Base-by-base conservation (phyloP, 2,329 filamentous ascomycete genomes). In the Fusarium tuaranense region DNA sequence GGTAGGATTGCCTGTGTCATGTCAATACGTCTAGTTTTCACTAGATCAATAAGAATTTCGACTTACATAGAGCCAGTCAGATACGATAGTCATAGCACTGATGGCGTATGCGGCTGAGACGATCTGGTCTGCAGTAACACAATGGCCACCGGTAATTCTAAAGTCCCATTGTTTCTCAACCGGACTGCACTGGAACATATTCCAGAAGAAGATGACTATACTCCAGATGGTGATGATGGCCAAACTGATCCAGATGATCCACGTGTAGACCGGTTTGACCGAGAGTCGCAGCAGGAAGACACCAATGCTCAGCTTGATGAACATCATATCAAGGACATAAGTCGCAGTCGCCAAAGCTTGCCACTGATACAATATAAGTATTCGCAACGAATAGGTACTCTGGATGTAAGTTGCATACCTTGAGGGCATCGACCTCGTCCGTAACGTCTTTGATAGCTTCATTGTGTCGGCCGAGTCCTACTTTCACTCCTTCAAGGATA, bases 231-330 rank as follows among this genome's bases (percentile, higher is more conserved):
- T 78, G 65, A 90, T 83, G 38, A 89, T 76, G 41, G 83, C 75
- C 53, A 90, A 80, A 68, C 86, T 87, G 57, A 80, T 75, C 72
- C 83, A 83, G 7, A 90, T 83, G 39, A 86, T 86, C 77, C 84
- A 88, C 25, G 82, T 86, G 76, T 89, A 90, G 22, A 84, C 78
- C 57, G 81, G 84, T 48, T 84, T 81, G 5, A 84, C 82, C 1
- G 87, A 85, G 18, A 89, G 81, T 7, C 87, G 83, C 20, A 90
- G 78, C 10, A 89, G 83, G 69, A 89, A 88, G 68, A 89, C 81
- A 38, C 85, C 86, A 59, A 90, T 89, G 79, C 88, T 88, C 61
- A 89, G 80, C 79, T 90, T 90, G 80, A 89, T 86, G 69, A 90
- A 86, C 83, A 89, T 86, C 87, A 90, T 90, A 70, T 88, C 84